Evolutionary conservation across 805 yeast species (phyloP).

Genomic region (Wickerhamiella dianesei): DNA sequence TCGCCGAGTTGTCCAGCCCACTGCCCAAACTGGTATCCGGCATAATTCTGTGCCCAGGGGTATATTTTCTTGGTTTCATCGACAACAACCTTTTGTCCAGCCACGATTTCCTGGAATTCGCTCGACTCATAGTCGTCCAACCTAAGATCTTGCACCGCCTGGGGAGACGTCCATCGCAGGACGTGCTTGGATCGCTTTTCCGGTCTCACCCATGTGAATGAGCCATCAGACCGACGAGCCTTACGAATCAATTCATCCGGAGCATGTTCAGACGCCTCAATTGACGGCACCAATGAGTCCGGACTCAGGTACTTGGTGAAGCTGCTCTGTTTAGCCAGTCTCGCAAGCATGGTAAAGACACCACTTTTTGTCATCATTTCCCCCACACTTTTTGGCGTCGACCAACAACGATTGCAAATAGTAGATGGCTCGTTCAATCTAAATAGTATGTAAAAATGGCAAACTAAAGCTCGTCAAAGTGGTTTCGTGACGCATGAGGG

Average conservation of each 20-base stretch:
- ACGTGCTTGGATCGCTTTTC: slow-evolving; percentile 33
- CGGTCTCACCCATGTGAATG: slow-evolving; percentile 67
- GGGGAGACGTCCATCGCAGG: slow-evolving; percentile 43
- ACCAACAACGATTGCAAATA: too few species aligned
- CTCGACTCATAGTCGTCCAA: slow-evolving; percentile 33
- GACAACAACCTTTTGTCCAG: slow-evolving; percentile 41
- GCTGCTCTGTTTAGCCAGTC: slow-evolving; percentile 16
- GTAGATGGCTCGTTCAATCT: too few species aligned
- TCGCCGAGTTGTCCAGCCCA: slow-evolving; percentile 98
- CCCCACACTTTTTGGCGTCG: too few species aligned
- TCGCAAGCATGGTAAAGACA: slow-evolving; percentile 5
- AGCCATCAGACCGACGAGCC: slow-evolving; percentile 41
- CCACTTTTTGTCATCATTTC: not conserved
- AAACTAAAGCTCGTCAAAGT: slow-evolving; percentile 3
- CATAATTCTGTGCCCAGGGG: slow-evolving; percentile 86
- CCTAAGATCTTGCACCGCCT: slow-evolving; percentile 51
- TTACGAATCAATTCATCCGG: slow-evolving; percentile 30
- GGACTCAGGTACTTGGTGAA: slow-evolving; percentile 27
- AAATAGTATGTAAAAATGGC: too few species aligned
- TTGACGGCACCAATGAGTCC: slow-evolving; percentile 28
- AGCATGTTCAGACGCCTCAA: slow-evolving; percentile 24
- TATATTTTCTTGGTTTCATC: slow-evolving; percentile 32
- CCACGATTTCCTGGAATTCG: slow-evolving; percentile 39
- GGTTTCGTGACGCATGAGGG: slow-evolving; percentile 8
- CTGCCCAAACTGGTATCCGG: slow-evolving; percentile 92